Percentiles rank a stretch among this genome's conserved stretches.
These are phyloP conservation scores for Edaphochlamys debaryana DNA, from an alignment of 139 green algal genomes.

Conservation along the genomic window DNA sequence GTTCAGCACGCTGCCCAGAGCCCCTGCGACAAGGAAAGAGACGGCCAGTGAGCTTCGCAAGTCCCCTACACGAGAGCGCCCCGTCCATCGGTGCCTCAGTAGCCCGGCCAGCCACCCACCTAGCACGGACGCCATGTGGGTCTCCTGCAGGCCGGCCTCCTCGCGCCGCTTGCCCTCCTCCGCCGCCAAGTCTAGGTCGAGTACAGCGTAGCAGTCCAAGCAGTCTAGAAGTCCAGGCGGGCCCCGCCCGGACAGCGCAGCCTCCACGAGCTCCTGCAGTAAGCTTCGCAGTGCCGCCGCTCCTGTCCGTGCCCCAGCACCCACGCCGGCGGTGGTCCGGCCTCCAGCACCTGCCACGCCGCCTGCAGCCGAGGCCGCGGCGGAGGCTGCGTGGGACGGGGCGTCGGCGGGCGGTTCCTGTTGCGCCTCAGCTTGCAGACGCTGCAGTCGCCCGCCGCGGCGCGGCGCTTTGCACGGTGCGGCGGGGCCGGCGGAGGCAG, in stretches of 20 bases:
- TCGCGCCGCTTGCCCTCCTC: conserved; percentile 17
- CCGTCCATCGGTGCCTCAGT: not conserved
- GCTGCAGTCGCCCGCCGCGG: conserved; percentile 13
- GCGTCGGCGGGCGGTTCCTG: too few species aligned
- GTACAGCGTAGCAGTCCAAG: conserved; percentile 32
- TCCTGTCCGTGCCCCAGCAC: too few species aligned
- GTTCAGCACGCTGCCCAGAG: not conserved
- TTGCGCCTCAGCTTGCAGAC: conserved; percentile 9
- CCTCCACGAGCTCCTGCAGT: not conserved
- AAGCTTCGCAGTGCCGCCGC: not conserved
- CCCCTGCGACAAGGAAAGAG: not conserved
- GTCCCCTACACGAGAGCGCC: too few species aligned
- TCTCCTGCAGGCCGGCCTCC: not conserved
- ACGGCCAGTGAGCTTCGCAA: too few species aligned
- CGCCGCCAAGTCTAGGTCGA: conserved; percentile 15
- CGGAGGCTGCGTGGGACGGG: too few species aligned
- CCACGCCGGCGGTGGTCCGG: too few species aligned
- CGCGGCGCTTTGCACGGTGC: conserved; percentile 11
- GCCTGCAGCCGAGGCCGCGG: too few species aligned
- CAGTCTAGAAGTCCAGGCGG: not conserved
- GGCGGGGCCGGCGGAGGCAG: not conserved
- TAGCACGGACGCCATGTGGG: not conserved
- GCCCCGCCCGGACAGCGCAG: not conserved
- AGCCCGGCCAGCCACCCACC: too few species aligned
- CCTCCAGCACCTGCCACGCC: too few species aligned